These are phyloP conservation scores for Penicillium canescens DNA, from an alignment of 495 filamentous ascomycete genomes.

Conservation along the genomic window DNA sequence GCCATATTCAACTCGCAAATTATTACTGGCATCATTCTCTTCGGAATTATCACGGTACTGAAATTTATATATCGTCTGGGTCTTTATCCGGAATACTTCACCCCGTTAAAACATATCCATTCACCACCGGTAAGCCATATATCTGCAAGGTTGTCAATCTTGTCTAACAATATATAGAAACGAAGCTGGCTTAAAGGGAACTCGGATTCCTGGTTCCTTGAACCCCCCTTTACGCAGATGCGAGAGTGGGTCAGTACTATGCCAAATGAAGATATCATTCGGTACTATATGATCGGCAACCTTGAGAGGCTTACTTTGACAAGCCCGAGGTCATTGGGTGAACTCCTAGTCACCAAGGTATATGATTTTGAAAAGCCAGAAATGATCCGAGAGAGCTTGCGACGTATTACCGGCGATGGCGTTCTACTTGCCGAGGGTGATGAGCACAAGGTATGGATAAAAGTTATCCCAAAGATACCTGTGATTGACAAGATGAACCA, in stretches of 20 bases:
- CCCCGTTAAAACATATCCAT: constrained; percentile 66
- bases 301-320: constrained; percentile 68
- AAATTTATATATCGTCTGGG: constrained; percentile 51
- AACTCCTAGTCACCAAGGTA: constrained; percentile 64
- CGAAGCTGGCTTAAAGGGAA: constrained; percentile 42
- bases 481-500: not conserved
- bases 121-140: constrained; percentile 50
- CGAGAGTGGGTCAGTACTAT: constrained; percentile 64
- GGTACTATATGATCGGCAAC: constrained; percentile 68
- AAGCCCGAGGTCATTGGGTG: constrained; percentile 63
- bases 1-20: constrained; percentile 29
- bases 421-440: constrained; percentile 83
- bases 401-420: constrained; percentile 70
- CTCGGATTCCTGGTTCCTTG: constrained; percentile 16
- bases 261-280: constrained; percentile 79
- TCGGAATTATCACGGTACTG: constrained; percentile 20
- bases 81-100: constrained; percentile 73
- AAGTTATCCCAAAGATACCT: not conserved
- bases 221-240: constrained; percentile 57
- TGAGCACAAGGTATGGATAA: constrained; percentile 62
- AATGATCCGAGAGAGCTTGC: constrained; percentile 54
- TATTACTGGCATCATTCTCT: constrained; percentile 19
- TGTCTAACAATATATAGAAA: constrained; percentile 17
- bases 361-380: constrained; percentile 81
- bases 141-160: not conserved